A percentile compares a stretch with the other conserved stretches of the same genome.
These are phyloP conservation scores for Cornus controversa DNA, from an alignment of 148 eudicot genomes.

Conservation along the genomic window DNA sequence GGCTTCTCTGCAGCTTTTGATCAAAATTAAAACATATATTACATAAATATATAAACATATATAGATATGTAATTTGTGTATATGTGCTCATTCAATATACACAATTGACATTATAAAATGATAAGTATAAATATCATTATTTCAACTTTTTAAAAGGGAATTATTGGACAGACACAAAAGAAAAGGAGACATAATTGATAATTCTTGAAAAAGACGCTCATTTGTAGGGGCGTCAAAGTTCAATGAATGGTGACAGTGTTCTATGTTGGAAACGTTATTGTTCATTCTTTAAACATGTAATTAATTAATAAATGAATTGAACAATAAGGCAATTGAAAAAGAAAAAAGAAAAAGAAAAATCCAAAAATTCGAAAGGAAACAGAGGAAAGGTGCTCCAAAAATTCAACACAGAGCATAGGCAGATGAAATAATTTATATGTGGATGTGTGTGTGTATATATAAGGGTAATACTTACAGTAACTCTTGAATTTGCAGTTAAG, in stretches of 20 bases:
- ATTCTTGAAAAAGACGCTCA: neutral
- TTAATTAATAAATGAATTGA: neutral
- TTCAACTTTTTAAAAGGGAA: neutral
- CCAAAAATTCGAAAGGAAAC: neutral
- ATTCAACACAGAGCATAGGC: neutral
- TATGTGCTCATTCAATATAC: no score
- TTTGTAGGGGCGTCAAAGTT: neutral
- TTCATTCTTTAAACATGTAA: neutral
- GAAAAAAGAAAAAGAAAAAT: neutral
- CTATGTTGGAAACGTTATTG: neutral
- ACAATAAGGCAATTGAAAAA: neutral
- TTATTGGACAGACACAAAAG: neutral
- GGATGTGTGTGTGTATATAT: no score
- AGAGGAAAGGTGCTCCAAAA: neutral
- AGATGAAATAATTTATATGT: neutral
- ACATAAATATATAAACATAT: neutral
- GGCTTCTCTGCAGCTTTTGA: slow-evolving; percentile 57
- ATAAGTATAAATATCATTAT: no score
- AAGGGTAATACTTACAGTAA: slow-evolving; percentile 40
- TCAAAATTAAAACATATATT: neutral
- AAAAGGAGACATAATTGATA: neutral
- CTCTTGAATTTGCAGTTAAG: slow-evolving; percentile 48
- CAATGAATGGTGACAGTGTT: neutral
- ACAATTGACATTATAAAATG: neutral
- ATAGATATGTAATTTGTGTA: neutral